Evolutionary conservation across 352 stramenopile species (phyloP).

Genomic region (Globisporangium viniferum): DNA sequence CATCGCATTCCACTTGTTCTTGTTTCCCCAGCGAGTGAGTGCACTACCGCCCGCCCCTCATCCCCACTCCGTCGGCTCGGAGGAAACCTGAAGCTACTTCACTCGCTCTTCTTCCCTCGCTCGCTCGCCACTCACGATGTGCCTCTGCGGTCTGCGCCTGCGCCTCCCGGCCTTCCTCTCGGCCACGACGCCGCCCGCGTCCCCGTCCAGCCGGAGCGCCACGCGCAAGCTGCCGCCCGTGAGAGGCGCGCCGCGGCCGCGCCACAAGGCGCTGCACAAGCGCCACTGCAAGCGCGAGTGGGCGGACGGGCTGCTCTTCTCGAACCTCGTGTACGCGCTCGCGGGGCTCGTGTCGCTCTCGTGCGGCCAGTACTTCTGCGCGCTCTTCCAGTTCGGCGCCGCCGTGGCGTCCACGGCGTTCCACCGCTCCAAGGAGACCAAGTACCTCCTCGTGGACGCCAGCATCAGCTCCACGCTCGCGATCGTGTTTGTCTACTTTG

Average conservation of each 20-base stretch:
- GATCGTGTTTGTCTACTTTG: constrained; percentile 67
- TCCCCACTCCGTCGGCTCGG: background rate
- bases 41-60: background rate
- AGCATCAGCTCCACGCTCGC: constrained; percentile 70
- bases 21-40: background rate
- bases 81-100: background rate
- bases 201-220: constrained; percentile 10
- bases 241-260: constrained; percentile 23
- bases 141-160: constrained; percentile 30
- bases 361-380: constrained; percentile 72
- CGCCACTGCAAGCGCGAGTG: constrained; percentile 46
- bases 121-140: constrained; percentile 20
- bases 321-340: constrained; percentile 74
- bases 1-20: background rate
- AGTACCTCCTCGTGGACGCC: constrained; percentile 76
- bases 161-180: constrained; percentile 18
- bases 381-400: constrained; percentile 63
- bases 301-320: constrained; percentile 80
- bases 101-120: background rate
- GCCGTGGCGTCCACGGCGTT: constrained; percentile 74
- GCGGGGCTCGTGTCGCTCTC: constrained; percentile 67
- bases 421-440: constrained; percentile 81
- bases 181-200: constrained; percentile 14
- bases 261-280: constrained; percentile 29
- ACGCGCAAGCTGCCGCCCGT: constrained; percentile 33